Evolutionary conservation across 2,329 filamentous ascomycete species (phyloP).

Genomic region (Colletotrichum spaethianum): DNA sequence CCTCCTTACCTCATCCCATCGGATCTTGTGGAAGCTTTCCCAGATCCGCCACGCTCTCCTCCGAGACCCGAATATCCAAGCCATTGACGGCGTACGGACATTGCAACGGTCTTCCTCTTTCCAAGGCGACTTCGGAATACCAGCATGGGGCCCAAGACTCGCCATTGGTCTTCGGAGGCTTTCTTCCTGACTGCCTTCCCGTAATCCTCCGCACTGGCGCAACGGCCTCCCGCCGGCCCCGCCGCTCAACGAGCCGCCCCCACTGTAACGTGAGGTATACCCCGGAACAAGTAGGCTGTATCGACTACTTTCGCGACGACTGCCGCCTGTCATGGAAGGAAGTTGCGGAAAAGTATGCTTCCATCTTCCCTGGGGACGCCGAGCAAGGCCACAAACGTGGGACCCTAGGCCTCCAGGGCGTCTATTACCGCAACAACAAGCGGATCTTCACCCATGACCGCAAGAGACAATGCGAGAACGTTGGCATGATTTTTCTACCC

Average conservation of each 20-base stretch:
- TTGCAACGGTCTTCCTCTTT: background rate
- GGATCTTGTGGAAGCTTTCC: background rate
- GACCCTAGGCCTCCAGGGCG: background rate
- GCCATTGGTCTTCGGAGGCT: background rate
- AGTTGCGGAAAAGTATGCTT: background rate
- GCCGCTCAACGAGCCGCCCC: background rate
- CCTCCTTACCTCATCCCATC: background rate
- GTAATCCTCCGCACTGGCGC: background rate
- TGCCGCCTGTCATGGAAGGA: background rate
- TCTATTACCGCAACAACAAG: too few relatives aligned
- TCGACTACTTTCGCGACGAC: background rate
- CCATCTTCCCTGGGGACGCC: background rate
- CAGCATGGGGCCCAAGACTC: background rate
- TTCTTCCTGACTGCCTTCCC: background rate
- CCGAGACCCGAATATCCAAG: background rate
- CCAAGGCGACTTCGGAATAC: background rate
- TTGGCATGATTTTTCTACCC: background rate
- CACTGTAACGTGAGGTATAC: background rate
- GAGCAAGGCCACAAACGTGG: background rate
- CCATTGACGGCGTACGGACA: background rate
- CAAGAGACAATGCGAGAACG: background rate
- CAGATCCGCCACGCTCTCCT: background rate
- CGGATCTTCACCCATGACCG: too few relatives aligned
- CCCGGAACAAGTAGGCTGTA: background rate
- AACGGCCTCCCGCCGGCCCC: background rate